Base-by-base conservation (phyloP, 345 rosid species). In the Pistacia integerrima region DNA sequence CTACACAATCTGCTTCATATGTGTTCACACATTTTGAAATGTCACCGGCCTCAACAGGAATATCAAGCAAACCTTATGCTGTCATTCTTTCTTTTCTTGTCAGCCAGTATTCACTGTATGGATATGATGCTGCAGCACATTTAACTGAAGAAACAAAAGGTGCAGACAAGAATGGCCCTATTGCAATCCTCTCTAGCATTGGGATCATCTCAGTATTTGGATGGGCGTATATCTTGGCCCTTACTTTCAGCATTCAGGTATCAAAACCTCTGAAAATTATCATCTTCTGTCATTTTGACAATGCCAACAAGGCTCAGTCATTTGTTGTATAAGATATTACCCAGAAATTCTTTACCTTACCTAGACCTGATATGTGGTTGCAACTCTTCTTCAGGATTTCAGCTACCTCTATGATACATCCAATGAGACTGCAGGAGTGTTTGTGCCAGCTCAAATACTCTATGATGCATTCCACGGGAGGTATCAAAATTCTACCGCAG, bases 61-160 rank as follows among this genome's bases (percentile, higher is more conserved):
- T 88, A 54, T 84, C 88, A 11, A 84, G 88, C 80, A 85, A 83
- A 70, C 88, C 92, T 33, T 90, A 87, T 62, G 90, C 87, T 4
- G 88, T 83, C 20, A 64, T 88, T 67, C 79, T 88, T 48, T 80
- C 92, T 63, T 85, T 90, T 61, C 88, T 88, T 1, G 89, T 88
- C 11, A 90, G 92, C 67, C 90, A 88, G 72, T 90, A 88, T 76
- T 90, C 88, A 11, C 67, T 88, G 1, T 90, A 88, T 35, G 91
- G 90, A 61, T 90, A 90, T 49, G 91, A 88, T 74, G 85, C 92
- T 9, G 90, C 92, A 6, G 94, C 90, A 4, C 92, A 88, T 80
- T 74, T 88, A n/a, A 90, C 94, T 5, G 92, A 90, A 78, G 94
- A 90, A 83, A 90, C 94, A 13, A 90, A 82, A 79, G 90, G 85